Percentiles rank a stretch among this genome's conserved stretches.
These are phyloP conservation scores for Xylaria sp. DNA, from an alignment of 2,329 filamentous ascomycete species.

Conservation along the genomic window DNA sequence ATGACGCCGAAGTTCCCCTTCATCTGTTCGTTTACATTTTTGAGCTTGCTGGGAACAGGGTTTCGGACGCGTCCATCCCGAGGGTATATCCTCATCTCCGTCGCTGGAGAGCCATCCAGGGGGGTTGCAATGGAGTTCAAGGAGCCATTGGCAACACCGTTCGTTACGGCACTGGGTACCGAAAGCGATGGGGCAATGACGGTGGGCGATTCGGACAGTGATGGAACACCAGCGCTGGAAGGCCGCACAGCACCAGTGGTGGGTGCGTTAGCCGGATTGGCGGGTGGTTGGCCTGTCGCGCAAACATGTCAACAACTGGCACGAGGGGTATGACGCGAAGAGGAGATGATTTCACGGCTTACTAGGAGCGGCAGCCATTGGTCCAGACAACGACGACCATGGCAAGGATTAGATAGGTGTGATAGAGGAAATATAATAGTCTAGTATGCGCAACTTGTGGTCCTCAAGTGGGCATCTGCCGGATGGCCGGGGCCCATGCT, in stretches of 20 bases:
- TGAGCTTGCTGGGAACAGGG: slow-evolving; percentile 66
- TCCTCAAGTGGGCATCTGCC: slow-evolving; percentile 32
- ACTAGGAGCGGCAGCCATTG: slow-evolving; percentile 42
- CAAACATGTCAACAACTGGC: slow-evolving; percentile 29
- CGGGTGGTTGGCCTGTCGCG: slow-evolving; percentile 37
- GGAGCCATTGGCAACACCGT: slow-evolving; percentile 35
- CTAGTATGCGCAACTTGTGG: slow-evolving; percentile 29
- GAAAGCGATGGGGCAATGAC: slow-evolving; percentile 31
- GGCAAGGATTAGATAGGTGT: slow-evolving; percentile 29
- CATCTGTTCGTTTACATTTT: slow-evolving; percentile 60
- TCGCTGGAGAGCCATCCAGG: slow-evolving; percentile 31
- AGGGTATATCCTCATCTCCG: slow-evolving; percentile 39
- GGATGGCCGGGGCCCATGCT: slow-evolving; percentile 38
- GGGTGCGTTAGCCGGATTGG: slow-evolving; percentile 38
- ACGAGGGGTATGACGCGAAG: not conserved
- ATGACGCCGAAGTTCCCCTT: slow-evolving; percentile 68
- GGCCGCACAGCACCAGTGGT: slow-evolving; percentile 26
- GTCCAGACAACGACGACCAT: slow-evolving; percentile 34
- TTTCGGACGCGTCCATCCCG: slow-evolving; percentile 60
- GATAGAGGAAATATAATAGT: slow-evolving; percentile 17
- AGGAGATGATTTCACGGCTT: slow-evolving; percentile 16
- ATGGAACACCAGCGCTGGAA: slow-evolving; percentile 29
- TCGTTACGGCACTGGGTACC: slow-evolving; percentile 25
- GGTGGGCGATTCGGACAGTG: slow-evolving; percentile 35
- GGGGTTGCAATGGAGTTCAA: slow-evolving; percentile 27